These are phyloP conservation scores for Antitrichia curtipendula DNA, from an alignment of 225 moss, liverwort and hornwort species.

Conservation along the genomic window DNA sequence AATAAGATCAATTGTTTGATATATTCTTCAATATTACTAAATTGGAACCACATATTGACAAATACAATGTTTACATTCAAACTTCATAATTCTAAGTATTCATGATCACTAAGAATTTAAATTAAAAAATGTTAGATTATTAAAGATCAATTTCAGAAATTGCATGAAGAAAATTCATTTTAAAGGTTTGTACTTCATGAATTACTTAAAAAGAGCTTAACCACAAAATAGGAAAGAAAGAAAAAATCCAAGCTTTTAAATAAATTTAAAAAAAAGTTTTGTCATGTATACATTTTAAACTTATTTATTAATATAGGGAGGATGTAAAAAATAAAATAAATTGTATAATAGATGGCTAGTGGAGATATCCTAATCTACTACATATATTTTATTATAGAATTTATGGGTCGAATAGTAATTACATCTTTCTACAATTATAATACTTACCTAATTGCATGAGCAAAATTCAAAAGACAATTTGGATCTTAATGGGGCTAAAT, in stretches of 20 bases:
- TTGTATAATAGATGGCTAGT: not conserved
- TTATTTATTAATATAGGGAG: not conserved
- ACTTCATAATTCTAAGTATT: not conserved
- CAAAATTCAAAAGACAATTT: not conserved
- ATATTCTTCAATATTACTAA: not conserved
- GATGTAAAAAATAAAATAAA: not conserved
- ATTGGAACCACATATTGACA: not conserved
- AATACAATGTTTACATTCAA: not conserved
- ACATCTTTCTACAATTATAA: not conserved
- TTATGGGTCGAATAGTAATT: fast-evolving
- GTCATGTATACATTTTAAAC: too few relatives aligned
- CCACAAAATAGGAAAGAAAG: not conserved
- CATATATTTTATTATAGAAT: not conserved
- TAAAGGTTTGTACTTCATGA: not conserved
- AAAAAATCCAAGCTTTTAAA: too few relatives aligned
- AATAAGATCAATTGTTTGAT: not conserved
- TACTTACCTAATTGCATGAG: not conserved
- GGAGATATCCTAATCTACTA: not conserved
- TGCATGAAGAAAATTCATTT: not conserved
- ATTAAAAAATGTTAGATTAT: not conserved
- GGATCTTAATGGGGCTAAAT: fast-evolving
- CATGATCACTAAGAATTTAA: not conserved
- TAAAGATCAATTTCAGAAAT: not conserved
- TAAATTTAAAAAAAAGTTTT: not conserved
- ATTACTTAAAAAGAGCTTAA: not conserved